Conservation (phyloP, 768 basidiomycete species). For the Psilocybe azurescens region DNA sequence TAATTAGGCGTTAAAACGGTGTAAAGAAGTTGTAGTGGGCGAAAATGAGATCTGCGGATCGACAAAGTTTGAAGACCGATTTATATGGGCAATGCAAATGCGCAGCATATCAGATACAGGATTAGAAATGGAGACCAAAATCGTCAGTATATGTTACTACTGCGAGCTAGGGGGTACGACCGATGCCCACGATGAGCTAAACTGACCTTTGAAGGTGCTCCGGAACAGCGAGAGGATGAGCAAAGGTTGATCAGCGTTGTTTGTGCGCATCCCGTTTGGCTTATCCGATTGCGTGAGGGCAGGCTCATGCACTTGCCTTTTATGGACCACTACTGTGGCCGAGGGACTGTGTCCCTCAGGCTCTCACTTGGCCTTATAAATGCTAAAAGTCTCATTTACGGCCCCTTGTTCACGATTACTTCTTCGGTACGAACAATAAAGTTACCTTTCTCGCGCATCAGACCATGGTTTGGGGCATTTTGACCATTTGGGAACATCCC, state of each 20-base stretch:
- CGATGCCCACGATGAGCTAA: conserved; percentile 14
- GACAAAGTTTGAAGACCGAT: conserved; percentile 18
- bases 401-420: conserved; percentile 1
- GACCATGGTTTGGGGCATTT: not conserved
- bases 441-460: not conserved
- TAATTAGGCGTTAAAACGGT: conserved; percentile 39
- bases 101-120: conserved; percentile 16
- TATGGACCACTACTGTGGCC: conserved; percentile 18
- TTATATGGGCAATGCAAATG: conserved; percentile 26
- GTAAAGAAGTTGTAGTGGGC: conserved; percentile 22
- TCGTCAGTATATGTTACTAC: conserved; percentile 10
- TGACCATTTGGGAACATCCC: not conserved
- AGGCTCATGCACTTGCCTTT: conserved; percentile 29
- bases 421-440: not conserved
- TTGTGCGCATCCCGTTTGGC: conserved; percentile 23
- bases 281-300: conserved; percentile 44
- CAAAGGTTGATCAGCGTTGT: conserved; percentile 28
- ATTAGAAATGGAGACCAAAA: conserved; percentile 7
- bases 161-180: conserved; percentile 12
- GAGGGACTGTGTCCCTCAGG: conserved; percentile 2
- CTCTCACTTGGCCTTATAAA: not conserved
- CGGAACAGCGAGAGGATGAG: conserved; percentile 28
- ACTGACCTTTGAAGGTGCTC: conserved; percentile 23
- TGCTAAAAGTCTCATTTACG: conserved; percentile 11
- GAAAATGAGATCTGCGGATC: conserved; percentile 15